These are phyloP conservation scores for Chlorella sp. DNA, from an alignment of 139 green algal species.

Conservation along the genomic window DNA sequence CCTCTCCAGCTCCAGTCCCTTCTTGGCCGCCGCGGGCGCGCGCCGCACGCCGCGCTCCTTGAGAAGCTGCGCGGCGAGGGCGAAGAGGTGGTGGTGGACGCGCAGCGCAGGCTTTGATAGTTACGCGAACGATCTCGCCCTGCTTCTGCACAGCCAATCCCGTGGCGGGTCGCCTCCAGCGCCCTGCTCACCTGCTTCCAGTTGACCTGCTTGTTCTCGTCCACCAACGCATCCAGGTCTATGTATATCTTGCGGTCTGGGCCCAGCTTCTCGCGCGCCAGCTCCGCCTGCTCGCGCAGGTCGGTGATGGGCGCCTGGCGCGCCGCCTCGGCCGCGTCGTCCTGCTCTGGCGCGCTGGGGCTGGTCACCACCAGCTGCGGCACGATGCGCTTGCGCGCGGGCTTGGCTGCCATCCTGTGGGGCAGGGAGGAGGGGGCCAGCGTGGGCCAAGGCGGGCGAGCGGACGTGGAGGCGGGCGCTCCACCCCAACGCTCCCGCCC, in stretches of 20 bases:
- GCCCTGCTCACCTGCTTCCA: conserved; percentile 13
- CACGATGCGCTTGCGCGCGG: conserved; percentile 27
- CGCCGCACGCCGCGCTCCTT: conserved; percentile 16
- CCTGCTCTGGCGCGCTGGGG: background rate
- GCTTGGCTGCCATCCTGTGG: conserved; percentile 11
- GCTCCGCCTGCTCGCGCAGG: conserved; percentile 1
- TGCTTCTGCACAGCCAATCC: no score
- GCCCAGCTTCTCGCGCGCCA: conserved; percentile 14
- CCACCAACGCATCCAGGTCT: conserved; percentile 4
- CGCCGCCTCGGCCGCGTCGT: background rate
- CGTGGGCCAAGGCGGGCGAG: no score
- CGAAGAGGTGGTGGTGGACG: no score
- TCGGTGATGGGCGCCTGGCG: background rate
- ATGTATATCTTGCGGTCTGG: conserved; percentile 14
- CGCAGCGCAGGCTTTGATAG: no score
- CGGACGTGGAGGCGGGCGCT: no score
- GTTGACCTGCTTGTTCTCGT: conserved; percentile 7
- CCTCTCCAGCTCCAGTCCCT: background rate
- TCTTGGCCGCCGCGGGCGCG: background rate
- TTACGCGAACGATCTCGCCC: no score
- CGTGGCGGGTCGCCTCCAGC: no score
- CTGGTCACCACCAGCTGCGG: conserved; percentile 23
- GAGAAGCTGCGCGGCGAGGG: conserved; percentile 5
- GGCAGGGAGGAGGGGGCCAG: no score
- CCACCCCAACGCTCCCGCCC: no score